phyloP scores from a whole-genome alignment of 768 basidiomycete species.

The Termitomyces sp. region DNA sequence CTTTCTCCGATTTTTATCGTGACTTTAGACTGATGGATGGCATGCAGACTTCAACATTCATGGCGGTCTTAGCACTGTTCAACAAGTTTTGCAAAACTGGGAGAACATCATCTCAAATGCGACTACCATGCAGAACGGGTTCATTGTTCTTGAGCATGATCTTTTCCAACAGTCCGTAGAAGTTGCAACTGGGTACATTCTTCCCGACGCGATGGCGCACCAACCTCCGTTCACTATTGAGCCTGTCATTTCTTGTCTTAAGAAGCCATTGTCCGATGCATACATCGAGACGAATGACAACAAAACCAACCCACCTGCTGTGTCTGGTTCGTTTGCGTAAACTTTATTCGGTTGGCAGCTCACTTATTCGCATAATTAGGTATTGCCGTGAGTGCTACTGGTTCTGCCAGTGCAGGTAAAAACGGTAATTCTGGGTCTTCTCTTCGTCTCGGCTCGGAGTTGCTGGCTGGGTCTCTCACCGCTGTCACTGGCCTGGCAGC shows the following conservation, averaged over 20 bases:
- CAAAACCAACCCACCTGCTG: constrained; percentile 46
- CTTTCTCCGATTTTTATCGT: constrained; percentile 1
- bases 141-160: constrained; percentile 88
- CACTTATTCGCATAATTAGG: constrained; percentile 28
- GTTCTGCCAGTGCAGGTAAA: constrained; percentile 22
- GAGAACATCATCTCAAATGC: constrained; percentile 65
- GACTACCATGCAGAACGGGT: constrained; percentile 57
- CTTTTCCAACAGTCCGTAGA: constrained; percentile 83
- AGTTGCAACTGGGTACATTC: constrained; percentile 80
- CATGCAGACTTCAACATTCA: constrained; percentile 74
- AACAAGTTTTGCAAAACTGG: constrained; percentile 67
- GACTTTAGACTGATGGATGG: constrained; percentile 3
- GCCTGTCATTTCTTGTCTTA: constrained; percentile 67
- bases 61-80: constrained; percentile 50
- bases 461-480: constrained; percentile 8
- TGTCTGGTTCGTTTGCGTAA: constrained; percentile 45
- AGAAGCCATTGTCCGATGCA: constrained; percentile 50
- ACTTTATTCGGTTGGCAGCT: background rate
- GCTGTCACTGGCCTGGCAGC: constrained; percentile 12
- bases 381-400: constrained; percentile 24
- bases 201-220: constrained; percentile 73
- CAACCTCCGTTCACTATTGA: constrained; percentile 60
- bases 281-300: constrained; percentile 86
- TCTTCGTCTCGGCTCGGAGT: constrained; percentile 2
- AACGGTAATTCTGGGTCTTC: constrained; percentile 3